Percentiles rank a stretch among this genome's conserved stretches.
These are phyloP conservation scores for Penicillium sp. DNA, from an alignment of 2,329 filamentous ascomycete species.

Conservation along the genomic window DNA sequence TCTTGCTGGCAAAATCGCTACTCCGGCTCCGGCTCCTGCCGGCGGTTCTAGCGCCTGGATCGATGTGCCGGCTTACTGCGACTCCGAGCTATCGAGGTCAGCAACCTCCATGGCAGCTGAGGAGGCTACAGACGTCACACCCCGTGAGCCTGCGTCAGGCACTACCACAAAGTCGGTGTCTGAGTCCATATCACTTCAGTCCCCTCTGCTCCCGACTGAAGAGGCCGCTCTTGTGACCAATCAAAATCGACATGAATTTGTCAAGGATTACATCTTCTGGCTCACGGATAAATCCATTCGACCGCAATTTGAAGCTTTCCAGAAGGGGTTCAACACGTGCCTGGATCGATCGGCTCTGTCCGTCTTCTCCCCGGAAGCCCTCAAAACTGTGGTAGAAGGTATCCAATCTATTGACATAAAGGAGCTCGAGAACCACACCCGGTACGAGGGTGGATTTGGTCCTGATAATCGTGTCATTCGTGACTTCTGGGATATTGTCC, in stretches of 20 bases:
- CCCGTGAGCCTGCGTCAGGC: slow-evolving; percentile 9
- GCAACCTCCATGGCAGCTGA: slow-evolving; percentile 25
- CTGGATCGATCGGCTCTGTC: slow-evolving; percentile 67
- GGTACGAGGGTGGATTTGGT: slow-evolving; percentile 78
- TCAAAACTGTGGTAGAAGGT: slow-evolving; percentile 81
- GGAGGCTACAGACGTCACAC: slow-evolving; percentile 14
- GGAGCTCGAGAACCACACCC: slow-evolving; percentile 67
- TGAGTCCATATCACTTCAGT: slow-evolving; percentile 25
- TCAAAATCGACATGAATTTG: slow-evolving; percentile 72
- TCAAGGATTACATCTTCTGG: slow-evolving; percentile 81
- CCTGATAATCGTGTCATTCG: slow-evolving; percentile 65
- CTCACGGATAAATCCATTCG: slow-evolving; percentile 74
- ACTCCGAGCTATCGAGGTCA: slow-evolving; percentile 17
- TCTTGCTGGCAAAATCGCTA: slow-evolving; percentile 6
- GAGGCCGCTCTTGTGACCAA: slow-evolving; percentile 75
- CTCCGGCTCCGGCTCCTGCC: neutral
- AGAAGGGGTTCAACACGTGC: slow-evolving; percentile 74
- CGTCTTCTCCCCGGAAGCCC: slow-evolving; percentile 66
- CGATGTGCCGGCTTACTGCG: slow-evolving; percentile 21
- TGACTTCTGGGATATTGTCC: slow-evolving; percentile 81
- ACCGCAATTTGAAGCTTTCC: slow-evolving; percentile 77
- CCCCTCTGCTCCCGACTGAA: slow-evolving; percentile 32
- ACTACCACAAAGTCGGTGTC: slow-evolving; percentile 24
- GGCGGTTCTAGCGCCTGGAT: slow-evolving; percentile 22
- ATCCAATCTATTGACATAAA: slow-evolving; percentile 73